These are phyloP conservation scores for Rachicladosporium sp. DNA, from an alignment of 2,329 filamentous ascomycete genomes.

Conservation along the genomic window DNA sequence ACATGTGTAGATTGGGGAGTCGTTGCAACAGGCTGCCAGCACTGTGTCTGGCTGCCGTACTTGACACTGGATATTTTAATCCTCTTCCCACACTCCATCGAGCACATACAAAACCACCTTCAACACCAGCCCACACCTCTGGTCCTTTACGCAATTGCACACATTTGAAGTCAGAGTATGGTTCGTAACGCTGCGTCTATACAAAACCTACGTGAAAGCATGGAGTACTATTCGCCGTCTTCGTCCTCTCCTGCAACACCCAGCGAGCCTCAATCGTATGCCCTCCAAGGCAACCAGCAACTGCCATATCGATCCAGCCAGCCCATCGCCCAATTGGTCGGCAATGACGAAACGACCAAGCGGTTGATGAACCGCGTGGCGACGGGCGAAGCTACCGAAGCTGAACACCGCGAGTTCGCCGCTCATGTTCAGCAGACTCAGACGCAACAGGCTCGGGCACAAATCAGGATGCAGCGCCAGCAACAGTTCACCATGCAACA, in stretches of 20 bases:
- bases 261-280: no score
- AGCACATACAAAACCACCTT: neutral
- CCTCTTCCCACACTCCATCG: neutral
- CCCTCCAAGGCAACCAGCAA: neutral
- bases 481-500: neutral
- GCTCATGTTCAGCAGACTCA: constrained; percentile 7
- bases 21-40: no score
- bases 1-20: no score
- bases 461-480: neutral
- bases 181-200: constrained; percentile 19
- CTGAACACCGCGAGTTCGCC: constrained; percentile 10
- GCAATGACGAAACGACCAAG: constrained; percentile 13
- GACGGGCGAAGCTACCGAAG: constrained; percentile 11
- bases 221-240: constrained; percentile 6
- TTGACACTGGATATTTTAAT: neutral
- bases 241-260: neutral
- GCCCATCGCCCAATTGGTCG: constrained; percentile 8
- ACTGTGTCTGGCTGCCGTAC: no score
- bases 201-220: constrained; percentile 14
- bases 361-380: constrained; percentile 14
- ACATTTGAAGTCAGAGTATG: constrained; percentile 9
- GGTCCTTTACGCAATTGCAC: neutral
- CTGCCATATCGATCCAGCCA: constrained; percentile 1
- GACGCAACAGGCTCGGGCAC: neutral
- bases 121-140: neutral